Conservation (phyloP, 768 basidiomycete genomes). For the Boletus subparvulus region DNA sequence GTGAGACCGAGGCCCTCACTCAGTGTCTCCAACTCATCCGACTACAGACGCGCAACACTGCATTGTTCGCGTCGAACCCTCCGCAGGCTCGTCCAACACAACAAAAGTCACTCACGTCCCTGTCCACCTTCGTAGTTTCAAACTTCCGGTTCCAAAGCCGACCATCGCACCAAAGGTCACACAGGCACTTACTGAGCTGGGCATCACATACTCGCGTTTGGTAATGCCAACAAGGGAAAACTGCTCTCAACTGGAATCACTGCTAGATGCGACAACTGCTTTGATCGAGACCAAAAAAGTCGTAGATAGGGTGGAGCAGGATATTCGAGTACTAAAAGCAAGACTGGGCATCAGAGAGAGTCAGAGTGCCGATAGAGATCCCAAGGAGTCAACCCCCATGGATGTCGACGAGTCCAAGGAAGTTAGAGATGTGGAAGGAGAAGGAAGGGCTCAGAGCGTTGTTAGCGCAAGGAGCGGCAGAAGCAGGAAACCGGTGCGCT, state of each 20-base stretch:
- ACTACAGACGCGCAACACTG: conserved; percentile 64
- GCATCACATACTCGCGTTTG: conserved; percentile 67
- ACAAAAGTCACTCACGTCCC: conserved; percentile 78
- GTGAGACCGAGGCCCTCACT: conserved; percentile 35
- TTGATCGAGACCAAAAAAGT: conserved; percentile 89
- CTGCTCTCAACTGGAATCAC: conserved; percentile 64
- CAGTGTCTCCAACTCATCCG: conserved; percentile 15
- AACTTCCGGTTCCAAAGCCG: conserved; percentile 77
- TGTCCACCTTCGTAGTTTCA: conserved; percentile 83
- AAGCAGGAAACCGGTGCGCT: conserved; percentile 55
- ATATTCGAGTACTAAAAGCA: conserved; percentile 69
- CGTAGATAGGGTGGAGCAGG: conserved; percentile 84
- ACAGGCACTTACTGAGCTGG: conserved; percentile 74
- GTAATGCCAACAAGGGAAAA: conserved; percentile 95
- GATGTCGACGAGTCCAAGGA: conserved; percentile 49
- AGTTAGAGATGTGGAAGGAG: conserved; percentile 33
- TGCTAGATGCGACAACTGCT: conserved; percentile 68
- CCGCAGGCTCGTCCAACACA: conserved; percentile 38
- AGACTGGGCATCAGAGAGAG: conserved; percentile 55
- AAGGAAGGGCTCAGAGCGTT: conserved; percentile 66
- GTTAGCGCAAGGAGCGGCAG: conserved; percentile 55
- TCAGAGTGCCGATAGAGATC: conserved; percentile 40
- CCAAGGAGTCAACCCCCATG: conserved; percentile 44
- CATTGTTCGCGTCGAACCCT: conserved; percentile 66
- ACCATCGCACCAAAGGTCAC: conserved; percentile 73